Evolutionary conservation across 208 protist species (phyloP), one percentile per base, ranked within the genome.

Genomic region (Leishmania guyanensis): DNA sequence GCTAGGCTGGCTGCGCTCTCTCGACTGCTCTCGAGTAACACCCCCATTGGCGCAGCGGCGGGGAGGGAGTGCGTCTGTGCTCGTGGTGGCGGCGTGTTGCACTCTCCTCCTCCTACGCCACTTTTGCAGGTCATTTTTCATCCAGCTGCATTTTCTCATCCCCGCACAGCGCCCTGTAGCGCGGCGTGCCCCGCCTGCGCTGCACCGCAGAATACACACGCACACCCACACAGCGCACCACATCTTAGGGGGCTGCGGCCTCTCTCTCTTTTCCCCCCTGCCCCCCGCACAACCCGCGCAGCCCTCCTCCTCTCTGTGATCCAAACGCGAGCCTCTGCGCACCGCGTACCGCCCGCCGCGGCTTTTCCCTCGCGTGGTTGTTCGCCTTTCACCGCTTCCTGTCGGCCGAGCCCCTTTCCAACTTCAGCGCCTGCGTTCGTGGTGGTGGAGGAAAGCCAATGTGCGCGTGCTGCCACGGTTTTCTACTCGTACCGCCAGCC

Each of bases 1-100:
- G 72, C 80, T 89, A 46, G 65, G 82, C 29, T 96, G 90, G 90
- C 75, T 94, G 51, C 80, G 69, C 9, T 78, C 82, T 36, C 43
- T 65, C 60, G 5, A 88, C 86, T 0, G 71, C 75, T 29, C 80
- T 93, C 51, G 89, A 92, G 22, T 77, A 43, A 64, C 36, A 29
- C 46, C 12, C 29, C 29, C 1, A 62, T 51, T 51, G 3, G 43
- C 53, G 68, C 8, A 26, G 43, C 68, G 43, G 26, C 51, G 51
- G 22, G 62, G 62, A 17, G 43, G 33, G 22, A 51, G 43, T 69
- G 53, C 51, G 36, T 64, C 33, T 78, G 53, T 33, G 36, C 3
- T 48, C 22, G 43, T 51, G 68, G 22, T 14, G 46, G 43, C 53
- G 68, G 33, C 43, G 0, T 50, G 68, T 48, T 72, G 22, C 68